Conservation (phyloP, 768 basidiomycete genomes). For the Tremella mesenterica region DNA sequence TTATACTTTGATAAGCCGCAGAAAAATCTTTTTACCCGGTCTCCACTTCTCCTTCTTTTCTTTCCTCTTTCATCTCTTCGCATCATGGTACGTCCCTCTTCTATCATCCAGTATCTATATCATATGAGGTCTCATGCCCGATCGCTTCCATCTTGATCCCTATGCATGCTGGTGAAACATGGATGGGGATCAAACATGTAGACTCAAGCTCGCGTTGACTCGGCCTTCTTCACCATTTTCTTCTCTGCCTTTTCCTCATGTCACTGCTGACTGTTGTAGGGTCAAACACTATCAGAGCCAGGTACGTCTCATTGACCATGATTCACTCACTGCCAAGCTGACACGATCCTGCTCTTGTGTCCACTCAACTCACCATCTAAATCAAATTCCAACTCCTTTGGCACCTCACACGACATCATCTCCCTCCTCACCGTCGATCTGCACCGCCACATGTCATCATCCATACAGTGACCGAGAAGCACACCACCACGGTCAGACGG, state of each 20-base stretch:
- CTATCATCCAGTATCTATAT: neutral
- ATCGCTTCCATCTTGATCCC: too few relatives aligned
- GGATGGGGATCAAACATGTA: too few relatives aligned
- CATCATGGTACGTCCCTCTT: slow-evolving; percentile 9
- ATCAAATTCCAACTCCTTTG: neutral
- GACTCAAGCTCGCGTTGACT: too few relatives aligned
- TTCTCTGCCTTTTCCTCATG: neutral
- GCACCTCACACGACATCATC: neutral
- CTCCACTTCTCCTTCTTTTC: neutral
- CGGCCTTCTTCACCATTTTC: neutral
- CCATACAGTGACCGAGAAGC: slow-evolving; percentile 58
- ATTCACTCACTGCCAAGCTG: neutral
- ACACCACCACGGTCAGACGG: slow-evolving; percentile 47
- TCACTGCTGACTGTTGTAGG: slow-evolving; percentile 11
- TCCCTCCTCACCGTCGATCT: neutral
- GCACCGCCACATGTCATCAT: neutral
- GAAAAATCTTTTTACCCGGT: too few relatives aligned
- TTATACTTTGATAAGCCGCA: too few relatives aligned
- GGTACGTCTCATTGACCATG: slow-evolving; percentile 16
- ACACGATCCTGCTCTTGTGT: neutral
- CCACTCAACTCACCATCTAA: neutral
- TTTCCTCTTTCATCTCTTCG: neutral
- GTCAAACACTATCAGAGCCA: slow-evolving; percentile 44
- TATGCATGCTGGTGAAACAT: too few relatives aligned
- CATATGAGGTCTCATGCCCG: too few relatives aligned